Evolutionary conservation across 495 filamentous ascomycete species (phyloP).

Genomic region (Pyrenopolyporus hunteri): DNA sequence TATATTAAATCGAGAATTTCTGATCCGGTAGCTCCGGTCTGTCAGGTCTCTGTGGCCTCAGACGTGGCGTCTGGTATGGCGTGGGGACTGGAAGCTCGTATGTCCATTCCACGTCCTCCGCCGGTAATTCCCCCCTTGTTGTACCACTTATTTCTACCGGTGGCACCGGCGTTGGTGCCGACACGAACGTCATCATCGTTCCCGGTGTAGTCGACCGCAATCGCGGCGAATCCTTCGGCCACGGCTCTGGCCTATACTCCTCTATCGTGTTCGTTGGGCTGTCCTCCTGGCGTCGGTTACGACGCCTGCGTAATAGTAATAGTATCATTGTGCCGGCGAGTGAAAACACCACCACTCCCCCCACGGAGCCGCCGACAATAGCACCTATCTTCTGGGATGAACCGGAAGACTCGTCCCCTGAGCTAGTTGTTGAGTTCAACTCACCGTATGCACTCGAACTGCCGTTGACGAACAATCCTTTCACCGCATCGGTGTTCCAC

Average conservation of each 20-base stretch:
- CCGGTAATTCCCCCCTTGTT: conserved; percentile 33
- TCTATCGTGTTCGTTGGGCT: conserved; percentile 17
- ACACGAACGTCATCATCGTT: conserved; percentile 22
- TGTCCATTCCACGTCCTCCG: conserved; percentile 31
- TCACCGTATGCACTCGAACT: conserved; percentile 7
- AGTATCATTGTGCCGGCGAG: conserved; percentile 16
- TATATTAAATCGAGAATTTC: conserved; percentile 36
- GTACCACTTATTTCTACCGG: conserved; percentile 22
- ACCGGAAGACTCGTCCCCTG: neutral
- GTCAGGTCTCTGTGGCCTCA: too few species aligned
- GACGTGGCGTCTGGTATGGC: conserved; percentile 23
- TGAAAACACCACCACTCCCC: conserved; percentile 20
- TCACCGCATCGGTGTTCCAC: conserved; percentile 38
- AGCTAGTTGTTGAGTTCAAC: neutral
- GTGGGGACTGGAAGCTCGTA: conserved; percentile 41
- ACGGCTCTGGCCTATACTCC: conserved; percentile 41
- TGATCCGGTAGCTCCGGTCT: conserved; percentile 42
- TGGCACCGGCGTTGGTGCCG: conserved; percentile 9
- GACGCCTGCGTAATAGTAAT: conserved; percentile 13
- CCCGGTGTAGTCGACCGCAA: conserved; percentile 33
- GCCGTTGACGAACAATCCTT: conserved; percentile 35
- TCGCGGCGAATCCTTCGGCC: conserved; percentile 39
- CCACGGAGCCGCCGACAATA: conserved; percentile 37
- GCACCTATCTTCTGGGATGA: conserved; percentile 14
- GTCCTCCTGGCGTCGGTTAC: conserved; percentile 17